phyloP scores from a whole-genome alignment of 164 flowering plant species.

The Berberis thunbergii region DNA sequence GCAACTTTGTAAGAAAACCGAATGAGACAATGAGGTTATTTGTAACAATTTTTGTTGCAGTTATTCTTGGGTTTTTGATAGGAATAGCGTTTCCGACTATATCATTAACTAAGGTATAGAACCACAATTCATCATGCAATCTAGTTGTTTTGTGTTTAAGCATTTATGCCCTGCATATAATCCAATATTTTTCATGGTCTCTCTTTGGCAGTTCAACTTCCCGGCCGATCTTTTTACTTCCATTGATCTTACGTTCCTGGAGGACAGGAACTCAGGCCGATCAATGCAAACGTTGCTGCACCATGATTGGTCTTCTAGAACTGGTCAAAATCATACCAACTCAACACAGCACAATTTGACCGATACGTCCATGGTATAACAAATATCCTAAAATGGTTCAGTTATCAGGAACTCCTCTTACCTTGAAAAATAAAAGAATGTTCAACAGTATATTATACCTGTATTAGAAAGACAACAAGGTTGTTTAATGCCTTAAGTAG shows the following conservation, averaged over 20 bases:
- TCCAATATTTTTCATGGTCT: background rate
- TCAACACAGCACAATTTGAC: slow-evolving; percentile 16
- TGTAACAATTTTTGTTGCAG: slow-evolving; percentile 49
- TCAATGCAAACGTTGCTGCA: slow-evolving; percentile 21
- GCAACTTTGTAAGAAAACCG: slow-evolving; percentile 37
- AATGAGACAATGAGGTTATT: slow-evolving; percentile 62
- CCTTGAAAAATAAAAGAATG: too few relatives aligned
- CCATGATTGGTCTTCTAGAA: slow-evolving; percentile 19
- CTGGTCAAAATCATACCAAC: slow-evolving; percentile 14
- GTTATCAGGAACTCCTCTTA: too few relatives aligned
- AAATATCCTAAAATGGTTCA: background rate
- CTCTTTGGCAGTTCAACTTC: slow-evolving; percentile 39
- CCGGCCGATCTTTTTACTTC: slow-evolving; percentile 33
- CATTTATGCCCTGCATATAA: background rate
- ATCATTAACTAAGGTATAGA: slow-evolving; percentile 44
- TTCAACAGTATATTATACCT: too few relatives aligned
- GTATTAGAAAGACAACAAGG: too few relatives aligned
- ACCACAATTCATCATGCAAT: background rate
- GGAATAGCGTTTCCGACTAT: slow-evolving; percentile 58
- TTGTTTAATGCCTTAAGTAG: too few relatives aligned
- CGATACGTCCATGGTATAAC: slow-evolving; percentile 31
- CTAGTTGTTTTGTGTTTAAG: background rate
- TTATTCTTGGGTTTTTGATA: slow-evolving; percentile 63
- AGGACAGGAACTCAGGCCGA: slow-evolving; percentile 18
- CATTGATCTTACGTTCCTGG: slow-evolving; percentile 22